Base-by-base conservation (phyloP, 768 basidiomycete genomes). In the Gymnopilus dilepis region DNA sequence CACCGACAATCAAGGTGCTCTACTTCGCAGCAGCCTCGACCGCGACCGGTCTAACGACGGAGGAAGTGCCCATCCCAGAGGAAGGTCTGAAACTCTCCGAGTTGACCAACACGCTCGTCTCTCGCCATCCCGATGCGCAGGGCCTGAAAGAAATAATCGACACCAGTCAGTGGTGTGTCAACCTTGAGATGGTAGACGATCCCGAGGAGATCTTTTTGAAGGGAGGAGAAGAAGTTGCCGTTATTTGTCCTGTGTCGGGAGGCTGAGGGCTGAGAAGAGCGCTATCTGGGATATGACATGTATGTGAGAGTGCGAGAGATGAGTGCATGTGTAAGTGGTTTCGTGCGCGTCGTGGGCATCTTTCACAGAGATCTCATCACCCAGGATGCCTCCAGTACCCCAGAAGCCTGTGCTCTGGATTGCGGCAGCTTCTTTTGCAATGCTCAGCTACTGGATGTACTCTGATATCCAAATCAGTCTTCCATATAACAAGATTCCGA, bases 241-340 rank as follows among this genome's bases (percentile, higher is more conserved):
- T 94, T 24, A 94, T 94, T 42, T 89, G 89, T 65, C 92, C 90
- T 8, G 91, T 94, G 0, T 91, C 90, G 55, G 92, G 93, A 4
- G 92, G 92, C 31, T 92, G 73, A 75, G n/a, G n/a, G n/a, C n/a
- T 48, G 33, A 43, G 24, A 33, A 13, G n/a, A 13, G 19, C 54
- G n/a, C 21, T 34, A 38, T 43, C 50, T 30, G 28, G 12, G 15
- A 3, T 9, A 37, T 37, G 34, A 3, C 34, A 9, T 9, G 34
- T 41, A 21, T 47, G 53, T 34, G 55, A 19, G 28, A 38, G 38
- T 41, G 22, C 19, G 34, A 43, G 38, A 51, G 53, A 24, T 40
- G 22, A 42, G 31, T 1, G 24, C 55, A 38, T 24, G 45, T 37
- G 38, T n/a, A n/a, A n/a, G 37, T 56, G 52, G 56, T 58, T 34